These are phyloP conservation scores for Phyllosticta citribraziliensis DNA, from an alignment of 2,329 filamentous ascomycete genomes.

Conservation along the genomic window DNA sequence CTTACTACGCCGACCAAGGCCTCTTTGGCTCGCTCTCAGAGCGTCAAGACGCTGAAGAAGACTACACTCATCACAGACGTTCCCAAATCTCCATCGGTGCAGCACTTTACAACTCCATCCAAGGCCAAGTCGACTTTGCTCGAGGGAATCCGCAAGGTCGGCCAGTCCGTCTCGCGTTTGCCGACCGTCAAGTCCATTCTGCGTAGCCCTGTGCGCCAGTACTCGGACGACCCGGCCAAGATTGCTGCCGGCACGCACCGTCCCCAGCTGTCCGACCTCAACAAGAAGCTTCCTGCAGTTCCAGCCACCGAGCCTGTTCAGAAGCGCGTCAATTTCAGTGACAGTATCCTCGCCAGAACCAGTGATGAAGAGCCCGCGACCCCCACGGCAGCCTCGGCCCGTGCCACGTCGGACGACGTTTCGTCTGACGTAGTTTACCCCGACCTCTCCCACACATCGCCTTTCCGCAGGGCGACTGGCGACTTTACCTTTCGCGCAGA, in stretches of 20 bases:
- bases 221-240: conserved; percentile 49
- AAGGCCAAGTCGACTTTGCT: conserved; percentile 29
- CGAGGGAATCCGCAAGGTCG: conserved; percentile 28
- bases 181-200: conserved; percentile 53
- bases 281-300: conserved; percentile 43
- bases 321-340: conserved; percentile 76
- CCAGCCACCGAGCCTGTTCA: conserved; percentile 60
- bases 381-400: conserved; percentile 18
- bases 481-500: conserved; percentile 42
- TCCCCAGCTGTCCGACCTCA: conserved; percentile 35
- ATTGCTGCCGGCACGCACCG: conserved; percentile 51
- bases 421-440: conserved; percentile 26
- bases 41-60: conserved; percentile 37
- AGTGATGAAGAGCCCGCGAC: conserved; percentile 20
- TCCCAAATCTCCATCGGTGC: conserved; percentile 42
- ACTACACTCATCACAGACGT: conserved; percentile 46
- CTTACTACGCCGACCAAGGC: conserved; percentile 72
- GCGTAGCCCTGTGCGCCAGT: conserved; percentile 49
- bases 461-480: conserved; percentile 24
- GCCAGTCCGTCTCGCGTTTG: conserved; percentile 40
- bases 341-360: conserved; percentile 39
- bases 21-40: conserved; percentile 53
- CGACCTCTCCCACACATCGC: conserved; percentile 19
- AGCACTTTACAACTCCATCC: conserved; percentile 33
- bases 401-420: conserved; percentile 23